Base-by-base conservation (phyloP, 169 alveolate species). In the Plasmodium chabaudi region DNA sequence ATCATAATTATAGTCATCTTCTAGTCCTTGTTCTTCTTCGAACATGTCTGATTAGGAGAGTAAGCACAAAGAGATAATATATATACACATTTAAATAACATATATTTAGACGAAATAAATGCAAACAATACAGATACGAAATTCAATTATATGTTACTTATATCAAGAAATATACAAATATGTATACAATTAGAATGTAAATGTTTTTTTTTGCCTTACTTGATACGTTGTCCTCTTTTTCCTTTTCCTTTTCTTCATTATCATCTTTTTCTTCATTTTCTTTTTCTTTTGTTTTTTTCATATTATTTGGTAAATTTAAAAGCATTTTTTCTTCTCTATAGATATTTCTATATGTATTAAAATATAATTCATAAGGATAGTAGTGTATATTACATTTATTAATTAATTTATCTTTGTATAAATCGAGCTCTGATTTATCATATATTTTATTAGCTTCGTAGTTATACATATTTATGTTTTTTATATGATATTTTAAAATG, bases 331-430 rank as follows among this genome's bases (percentile, higher is more conserved):
- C 89, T 57, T 79, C 89, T 71, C 68, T 65, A 60, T 79, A 79
- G 9, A 79, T 79, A 79, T 79, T 79, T 70, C 65, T 79, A 71
- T 79, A 79, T 5, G 89, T 65, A 47, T 79, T 79, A 79, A 79
- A 79, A 67, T 79, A 79, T 59, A 79, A 79, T 63, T 79, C 89
- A 25, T 79, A 79, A 9, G 89, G 89, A 56, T 79, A 79, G 27
- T 79, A 79, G 49, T 79, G 89, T 15, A 79, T 55, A 53, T 79
- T 79, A 49, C 68, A 57, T 47, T 64, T 79, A 55, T 65, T 56
- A n/a, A 79, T 79, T 25, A 79, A 27, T 42, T 79, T 64, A 39
- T 79, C 82, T 55, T 79, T 79, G 57, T 79, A 79, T 79, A 67
- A 53, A 47, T 79, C 69, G 12, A 79, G 49, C n/a, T 79, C 89